These are phyloP conservation scores for Coniochaeta sp. DNA, from an alignment of 2,329 filamentous ascomycete genomes.

Conservation along the genomic window DNA sequence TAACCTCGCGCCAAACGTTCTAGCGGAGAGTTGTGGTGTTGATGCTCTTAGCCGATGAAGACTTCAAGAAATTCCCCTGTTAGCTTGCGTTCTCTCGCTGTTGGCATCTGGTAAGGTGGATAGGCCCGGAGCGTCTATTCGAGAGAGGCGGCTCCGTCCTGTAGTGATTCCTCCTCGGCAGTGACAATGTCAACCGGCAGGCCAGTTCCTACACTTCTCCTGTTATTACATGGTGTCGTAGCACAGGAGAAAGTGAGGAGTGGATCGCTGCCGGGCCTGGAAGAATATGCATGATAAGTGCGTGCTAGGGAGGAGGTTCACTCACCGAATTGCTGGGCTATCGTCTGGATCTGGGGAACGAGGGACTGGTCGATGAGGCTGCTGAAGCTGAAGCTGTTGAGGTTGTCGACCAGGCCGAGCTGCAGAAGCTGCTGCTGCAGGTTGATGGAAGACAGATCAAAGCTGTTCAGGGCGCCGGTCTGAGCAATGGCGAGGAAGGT, in stretches of 20 bases:
- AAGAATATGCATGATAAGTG: neutral
- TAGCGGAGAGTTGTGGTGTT: neutral
- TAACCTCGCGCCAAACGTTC: neutral
- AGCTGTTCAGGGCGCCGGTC: conserved; percentile 20
- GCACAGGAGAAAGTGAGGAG: neutral
- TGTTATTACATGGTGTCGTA: neutral
- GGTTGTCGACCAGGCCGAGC: conserved; percentile 19
- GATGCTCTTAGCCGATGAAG: neutral
- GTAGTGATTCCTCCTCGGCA: neutral
- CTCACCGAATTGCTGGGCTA: conserved; percentile 11
- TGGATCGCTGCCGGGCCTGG: neutral
- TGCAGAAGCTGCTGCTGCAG: conserved; percentile 14
- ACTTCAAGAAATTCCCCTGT: neutral
- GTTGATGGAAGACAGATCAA: conserved; percentile 17
- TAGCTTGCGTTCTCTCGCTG: neutral
- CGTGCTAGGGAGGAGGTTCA: neutral
- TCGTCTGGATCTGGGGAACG: conserved; percentile 22
- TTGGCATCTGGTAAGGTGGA: neutral
- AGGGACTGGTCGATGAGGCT: conserved; percentile 21
- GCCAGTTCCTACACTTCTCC: conserved; percentile 1
- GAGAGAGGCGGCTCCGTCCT: neutral
- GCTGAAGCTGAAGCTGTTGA: conserved; percentile 23
- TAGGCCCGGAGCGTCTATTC: neutral
- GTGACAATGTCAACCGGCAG: conserved; percentile 2
- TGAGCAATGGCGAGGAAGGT: conserved; percentile 26